phyloP scores from a whole-genome alignment of 108 stramenopile species.

The Cyclostephanos invisitatus region DNA sequence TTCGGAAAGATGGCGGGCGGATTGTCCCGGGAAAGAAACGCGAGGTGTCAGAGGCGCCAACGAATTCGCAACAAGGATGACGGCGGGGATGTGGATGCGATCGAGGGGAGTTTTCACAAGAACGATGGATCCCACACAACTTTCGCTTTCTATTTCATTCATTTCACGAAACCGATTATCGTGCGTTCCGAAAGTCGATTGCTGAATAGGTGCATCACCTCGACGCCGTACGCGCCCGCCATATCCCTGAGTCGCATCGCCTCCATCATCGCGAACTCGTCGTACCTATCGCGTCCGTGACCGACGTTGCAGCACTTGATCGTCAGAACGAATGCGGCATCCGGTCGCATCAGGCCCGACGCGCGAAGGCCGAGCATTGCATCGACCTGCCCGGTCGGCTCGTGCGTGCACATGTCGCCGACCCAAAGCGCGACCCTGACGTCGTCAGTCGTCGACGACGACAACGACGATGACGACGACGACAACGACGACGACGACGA shows the following conservation, averaged over 20 bases:
- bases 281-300: constrained; percentile 55
- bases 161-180: constrained; percentile 48
- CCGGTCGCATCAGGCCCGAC: constrained; percentile 32
- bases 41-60: too few relatives aligned
- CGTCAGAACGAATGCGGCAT: constrained; percentile 58
- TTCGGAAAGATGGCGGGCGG: too few relatives aligned
- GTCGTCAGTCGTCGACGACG: constrained; percentile 17
- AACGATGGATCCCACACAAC: too few relatives aligned
- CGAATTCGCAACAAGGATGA: too few relatives aligned
- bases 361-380: constrained; percentile 40
- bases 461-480: constrained; percentile 16
- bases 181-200: constrained; percentile 67
- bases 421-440: constrained; percentile 51
- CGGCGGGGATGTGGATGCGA: too few relatives aligned
- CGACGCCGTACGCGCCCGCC: constrained; percentile 26
- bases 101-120: too few relatives aligned
- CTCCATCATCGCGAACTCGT: constrained; percentile 45
- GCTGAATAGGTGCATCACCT: constrained; percentile 57
- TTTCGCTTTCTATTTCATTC: neutral
- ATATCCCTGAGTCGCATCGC: constrained; percentile 31
- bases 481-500: constrained; percentile 20
- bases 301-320: constrained; percentile 67
- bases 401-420: constrained; percentile 70
- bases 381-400: constrained; percentile 52
- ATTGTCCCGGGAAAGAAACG: too few relatives aligned